These are phyloP conservation scores for Notholithocarpus densiflorus DNA, from an alignment of 306 rosid genomes.

Conservation along the genomic window DNA sequence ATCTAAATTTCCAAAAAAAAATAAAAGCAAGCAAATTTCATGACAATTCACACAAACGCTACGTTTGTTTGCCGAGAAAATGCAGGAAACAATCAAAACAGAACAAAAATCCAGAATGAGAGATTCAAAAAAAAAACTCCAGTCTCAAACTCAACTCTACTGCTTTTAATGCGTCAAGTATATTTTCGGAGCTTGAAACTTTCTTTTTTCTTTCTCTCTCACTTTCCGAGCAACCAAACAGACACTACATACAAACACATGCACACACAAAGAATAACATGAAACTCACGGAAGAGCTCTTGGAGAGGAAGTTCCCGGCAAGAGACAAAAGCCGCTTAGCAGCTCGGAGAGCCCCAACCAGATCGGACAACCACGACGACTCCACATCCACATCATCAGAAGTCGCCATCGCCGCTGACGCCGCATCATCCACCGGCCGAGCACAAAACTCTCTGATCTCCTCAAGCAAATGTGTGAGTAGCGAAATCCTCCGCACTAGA, in stretches of 20 bases:
- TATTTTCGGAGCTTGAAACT: neutral
- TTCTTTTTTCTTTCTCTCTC: neutral
- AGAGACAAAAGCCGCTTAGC: constrained; percentile 61
- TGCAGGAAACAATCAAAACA: neutral
- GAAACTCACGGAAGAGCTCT: constrained; percentile 51
- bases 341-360: constrained; percentile 62
- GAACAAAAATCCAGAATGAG: neutral
- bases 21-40: neutral
- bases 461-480: constrained; percentile 72
- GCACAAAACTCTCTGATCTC: constrained; percentile 56
- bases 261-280: constrained; percentile 1
- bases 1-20: too few relatives aligned
- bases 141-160: neutral
- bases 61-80: neutral
- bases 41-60: neutral
- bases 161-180: too few relatives aligned
- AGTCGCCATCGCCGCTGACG: neutral
- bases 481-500: constrained; percentile 91
- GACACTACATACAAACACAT: neutral
- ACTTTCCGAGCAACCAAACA: neutral
- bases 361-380: constrained; percentile 63
- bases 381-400: constrained; percentile 18
- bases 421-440: constrained; percentile 1
- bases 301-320: constrained; percentile 47
- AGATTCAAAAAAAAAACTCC: neutral